Percentiles rank a stretch among this genome's conserved stretches.
Evolutionary conservation across 2,329 filamentous ascomycete genomes (phyloP).

Genomic region (Zymoseptoria passerinii): DNA sequence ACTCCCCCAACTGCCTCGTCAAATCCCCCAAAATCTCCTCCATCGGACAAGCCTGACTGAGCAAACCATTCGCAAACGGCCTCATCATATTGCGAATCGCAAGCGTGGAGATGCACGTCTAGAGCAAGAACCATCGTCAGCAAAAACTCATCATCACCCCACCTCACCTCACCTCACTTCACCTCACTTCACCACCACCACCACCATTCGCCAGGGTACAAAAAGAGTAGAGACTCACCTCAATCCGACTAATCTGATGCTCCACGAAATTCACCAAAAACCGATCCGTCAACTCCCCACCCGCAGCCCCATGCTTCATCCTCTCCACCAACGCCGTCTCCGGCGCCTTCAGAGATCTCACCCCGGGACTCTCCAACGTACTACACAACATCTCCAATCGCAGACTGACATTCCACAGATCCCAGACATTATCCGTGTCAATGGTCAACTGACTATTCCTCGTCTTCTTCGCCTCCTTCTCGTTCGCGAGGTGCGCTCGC

Average conservation of each 20-base stretch:
- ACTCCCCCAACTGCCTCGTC: constrained; percentile 52
- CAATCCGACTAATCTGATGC: constrained; percentile 90
- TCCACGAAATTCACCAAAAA: constrained; percentile 86
- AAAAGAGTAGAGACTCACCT: constrained; percentile 54
- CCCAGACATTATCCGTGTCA: constrained; percentile 79
- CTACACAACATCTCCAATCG: constrained; percentile 90
- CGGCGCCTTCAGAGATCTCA: constrained; percentile 60
- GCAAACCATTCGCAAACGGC: constrained; percentile 59
- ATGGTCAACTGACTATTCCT: constrained; percentile 62
- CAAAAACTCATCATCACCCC: neutral
- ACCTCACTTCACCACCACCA: too few relatives aligned
- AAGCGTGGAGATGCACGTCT: constrained; percentile 77
- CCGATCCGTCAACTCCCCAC: constrained; percentile 78
- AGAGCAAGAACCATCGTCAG: constrained; percentile 20
- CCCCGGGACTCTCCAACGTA: constrained; percentile 64
- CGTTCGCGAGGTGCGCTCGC: constrained; percentile 22
- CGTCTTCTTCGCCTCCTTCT: constrained; percentile 44
- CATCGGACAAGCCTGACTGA: constrained; percentile 73
- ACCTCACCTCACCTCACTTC: too few relatives aligned
- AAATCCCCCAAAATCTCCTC: constrained; percentile 58
- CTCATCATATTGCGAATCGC: constrained; percentile 69
- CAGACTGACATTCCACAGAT: constrained; percentile 79
- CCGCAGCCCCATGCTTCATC: constrained; percentile 51
- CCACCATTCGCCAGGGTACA: too few relatives aligned
- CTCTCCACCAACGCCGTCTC: constrained; percentile 75